Percentiles rank a stretch among this genome's conserved stretches.
Conservation (phyloP, 2,329 filamentous ascomycete species). For the Metarhizium guizhouense region DNA sequence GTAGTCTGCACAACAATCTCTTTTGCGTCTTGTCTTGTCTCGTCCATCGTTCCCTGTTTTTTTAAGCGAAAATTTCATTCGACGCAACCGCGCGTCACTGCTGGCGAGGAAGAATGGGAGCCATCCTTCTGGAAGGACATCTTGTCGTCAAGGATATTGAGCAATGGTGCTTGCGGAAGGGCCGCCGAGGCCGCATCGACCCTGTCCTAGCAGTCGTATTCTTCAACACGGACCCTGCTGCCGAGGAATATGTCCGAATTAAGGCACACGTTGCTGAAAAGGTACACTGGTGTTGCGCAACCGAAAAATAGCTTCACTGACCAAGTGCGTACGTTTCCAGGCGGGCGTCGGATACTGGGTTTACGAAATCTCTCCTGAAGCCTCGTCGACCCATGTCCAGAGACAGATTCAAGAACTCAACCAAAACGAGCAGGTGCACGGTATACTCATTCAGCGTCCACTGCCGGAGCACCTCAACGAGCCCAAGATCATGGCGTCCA, state of each 20-base stretch:
- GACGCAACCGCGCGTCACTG: too few relatives aligned
- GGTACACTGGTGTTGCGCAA: neutral
- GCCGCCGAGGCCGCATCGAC: neutral
- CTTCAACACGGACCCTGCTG: neutral
- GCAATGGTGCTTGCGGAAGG: neutral
- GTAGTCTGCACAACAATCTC: too few relatives aligned
- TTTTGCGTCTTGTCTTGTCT: neutral
- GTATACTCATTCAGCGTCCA: neutral
- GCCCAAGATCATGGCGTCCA: neutral
- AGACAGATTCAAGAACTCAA: neutral
- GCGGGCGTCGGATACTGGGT: neutral
- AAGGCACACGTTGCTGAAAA: neutral
- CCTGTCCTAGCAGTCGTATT: neutral
- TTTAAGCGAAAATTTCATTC: too few relatives aligned
- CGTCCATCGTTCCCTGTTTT: neutral
- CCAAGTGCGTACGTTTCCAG: neutral
- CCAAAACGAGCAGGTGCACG: neutral
- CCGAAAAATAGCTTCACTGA: neutral
- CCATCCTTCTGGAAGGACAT: conserved; percentile 12
- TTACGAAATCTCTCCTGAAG: neutral
- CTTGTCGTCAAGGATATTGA: neutral
- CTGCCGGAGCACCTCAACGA: neutral
- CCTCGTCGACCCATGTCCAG: neutral
- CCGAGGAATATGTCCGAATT: neutral
- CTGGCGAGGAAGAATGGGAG: conserved; percentile 7